Conservation (phyloP, 2,329 filamentous ascomycete species). For the Verticillium zaregamsianum region DNA sequence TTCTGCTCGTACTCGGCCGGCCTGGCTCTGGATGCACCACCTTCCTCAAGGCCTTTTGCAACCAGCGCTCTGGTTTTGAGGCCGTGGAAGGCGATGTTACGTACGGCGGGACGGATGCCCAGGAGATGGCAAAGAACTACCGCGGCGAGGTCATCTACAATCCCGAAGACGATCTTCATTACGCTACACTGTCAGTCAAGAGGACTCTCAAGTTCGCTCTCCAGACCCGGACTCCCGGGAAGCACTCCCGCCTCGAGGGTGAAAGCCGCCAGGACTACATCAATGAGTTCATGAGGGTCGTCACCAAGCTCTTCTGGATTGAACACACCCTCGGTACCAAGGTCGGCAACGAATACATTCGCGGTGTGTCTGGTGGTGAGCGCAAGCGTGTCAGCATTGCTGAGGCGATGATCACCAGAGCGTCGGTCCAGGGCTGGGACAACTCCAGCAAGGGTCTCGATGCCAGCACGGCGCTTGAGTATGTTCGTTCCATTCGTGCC, state of each 20-base stretch:
- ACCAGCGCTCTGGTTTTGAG: conserved; percentile 62
- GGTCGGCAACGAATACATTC: conserved; percentile 64
- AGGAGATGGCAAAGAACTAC: conserved; percentile 47
- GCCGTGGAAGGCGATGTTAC: conserved; percentile 61
- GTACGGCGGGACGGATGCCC: conserved; percentile 48
- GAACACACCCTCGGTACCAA: conserved; percentile 63
- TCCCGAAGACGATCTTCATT: conserved; percentile 69
- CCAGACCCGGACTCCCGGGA: conserved; percentile 50
- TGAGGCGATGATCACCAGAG: conserved; percentile 59
- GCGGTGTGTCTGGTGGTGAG: conserved; percentile 59
- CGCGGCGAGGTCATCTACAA: conserved; percentile 60
- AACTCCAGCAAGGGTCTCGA: conserved; percentile 65
- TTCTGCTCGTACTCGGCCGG: conserved; percentile 53
- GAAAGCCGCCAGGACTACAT: conserved; percentile 54
- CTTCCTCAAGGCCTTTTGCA: conserved; percentile 60
- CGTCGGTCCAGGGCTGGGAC: conserved; percentile 68
- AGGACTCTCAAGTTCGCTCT: conserved; percentile 66
- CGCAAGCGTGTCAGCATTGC: conserved; percentile 74
- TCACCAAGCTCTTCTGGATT: conserved; percentile 68
- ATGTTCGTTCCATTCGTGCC: conserved; percentile 58
- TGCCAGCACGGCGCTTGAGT: conserved; percentile 61
- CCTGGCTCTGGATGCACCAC: conserved; percentile 56
- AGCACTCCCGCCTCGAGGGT: conserved; percentile 50
- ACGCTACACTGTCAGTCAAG: conserved; percentile 63
- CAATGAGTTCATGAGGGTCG: conserved; percentile 51